These are phyloP conservation scores for Mucor indicus DNA, from an alignment of 371 early-diverging fungal genomes.

Conservation along the genomic window DNA sequence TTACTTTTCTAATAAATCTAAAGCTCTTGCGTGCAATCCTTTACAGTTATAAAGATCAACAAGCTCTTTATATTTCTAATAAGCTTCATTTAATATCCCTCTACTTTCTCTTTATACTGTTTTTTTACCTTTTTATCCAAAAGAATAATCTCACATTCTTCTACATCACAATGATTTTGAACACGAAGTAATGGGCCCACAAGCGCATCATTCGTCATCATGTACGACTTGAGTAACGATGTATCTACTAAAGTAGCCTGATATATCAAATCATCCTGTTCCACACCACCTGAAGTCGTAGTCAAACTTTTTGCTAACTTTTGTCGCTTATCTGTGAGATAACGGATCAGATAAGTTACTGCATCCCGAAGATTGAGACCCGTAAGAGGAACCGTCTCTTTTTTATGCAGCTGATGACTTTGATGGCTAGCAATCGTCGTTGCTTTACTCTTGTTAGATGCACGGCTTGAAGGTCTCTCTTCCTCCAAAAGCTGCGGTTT, in stretches of 20 bases:
- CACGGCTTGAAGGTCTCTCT: conserved; percentile 28
- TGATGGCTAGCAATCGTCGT: conserved; percentile 20
- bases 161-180: conserved; percentile 82
- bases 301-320: conserved; percentile 50
- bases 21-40: conserved; percentile 81
- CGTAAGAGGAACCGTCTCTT: conserved; percentile 31
- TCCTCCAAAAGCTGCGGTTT: neutral
- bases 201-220: conserved; percentile 35
- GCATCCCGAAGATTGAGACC: conserved; percentile 59
- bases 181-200: conserved; percentile 71
- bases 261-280: conserved; percentile 42
- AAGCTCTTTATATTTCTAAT: conserved; percentile 76
- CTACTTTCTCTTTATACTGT: neutral
- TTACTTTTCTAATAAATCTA: conserved; percentile 69
- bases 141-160: conserved; percentile 77
- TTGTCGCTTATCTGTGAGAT: conserved; percentile 69
- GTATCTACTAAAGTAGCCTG: conserved; percentile 87
- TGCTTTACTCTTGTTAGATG: conserved; percentile 31
- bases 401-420: conserved; percentile 4
- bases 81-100: too few species aligned
- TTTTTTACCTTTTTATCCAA: conserved; percentile 58
- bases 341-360: conserved; percentile 61
- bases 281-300: conserved; percentile 1
- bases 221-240: conserved; percentile 66
- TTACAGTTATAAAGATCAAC: conserved; percentile 90